Evolutionary conservation across 164 flowering plant genomes (phyloP).

Genomic region (Aristolochia fimbriata): DNA sequence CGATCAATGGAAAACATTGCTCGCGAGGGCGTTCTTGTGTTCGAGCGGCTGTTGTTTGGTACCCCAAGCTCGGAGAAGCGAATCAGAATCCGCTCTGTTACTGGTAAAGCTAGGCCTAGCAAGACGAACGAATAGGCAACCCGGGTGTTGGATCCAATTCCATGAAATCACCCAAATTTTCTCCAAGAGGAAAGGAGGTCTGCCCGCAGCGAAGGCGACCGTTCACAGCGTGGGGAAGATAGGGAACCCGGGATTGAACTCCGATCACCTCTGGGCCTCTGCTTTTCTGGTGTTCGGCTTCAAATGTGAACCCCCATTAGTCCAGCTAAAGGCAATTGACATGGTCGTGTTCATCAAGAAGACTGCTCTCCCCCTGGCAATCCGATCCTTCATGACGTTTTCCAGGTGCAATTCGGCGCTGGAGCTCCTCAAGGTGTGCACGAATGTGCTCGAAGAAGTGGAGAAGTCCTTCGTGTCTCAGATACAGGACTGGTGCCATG

Average conservation of each 20-base stretch:
- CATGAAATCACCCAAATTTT: slow-evolving; percentile 55
- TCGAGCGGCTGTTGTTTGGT: slow-evolving; percentile 35
- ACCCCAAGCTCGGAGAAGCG: slow-evolving; percentile 39
- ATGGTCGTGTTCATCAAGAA: slow-evolving; percentile 66
- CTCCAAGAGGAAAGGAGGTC: slow-evolving; percentile 41
- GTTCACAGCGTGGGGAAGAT: slow-evolving; percentile 50
- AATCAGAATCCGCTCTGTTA: slow-evolving; percentile 60
- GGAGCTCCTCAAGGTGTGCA: slow-evolving; percentile 80
- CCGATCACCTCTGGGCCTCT: slow-evolving; percentile 78
- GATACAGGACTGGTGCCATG: slow-evolving; percentile 72
- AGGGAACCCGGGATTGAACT: slow-evolving; percentile 37
- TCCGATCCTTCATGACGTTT: slow-evolving; percentile 57
- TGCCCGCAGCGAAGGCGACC: slow-evolving; percentile 48
- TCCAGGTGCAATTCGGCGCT: slow-evolving; percentile 75
- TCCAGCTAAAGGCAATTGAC: slow-evolving; percentile 56
- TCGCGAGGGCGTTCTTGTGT: slow-evolving; percentile 23
- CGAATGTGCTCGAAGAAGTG: slow-evolving; percentile 72
- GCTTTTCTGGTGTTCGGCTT: slow-evolving; percentile 78
- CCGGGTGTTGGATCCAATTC: slow-evolving; percentile 59
- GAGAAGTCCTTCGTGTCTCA: slow-evolving; percentile 87
- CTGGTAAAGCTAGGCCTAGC: slow-evolving; percentile 73
- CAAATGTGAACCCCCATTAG: slow-evolving; percentile 75
- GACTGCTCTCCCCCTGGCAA: slow-evolving; percentile 71
- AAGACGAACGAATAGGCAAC: slow-evolving; percentile 34
- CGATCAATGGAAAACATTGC: slow-evolving; percentile 41